Evolutionary conservation across 495 filamentous ascomycete species (phyloP).

Genomic region (Penicillium turbatum): DNA sequence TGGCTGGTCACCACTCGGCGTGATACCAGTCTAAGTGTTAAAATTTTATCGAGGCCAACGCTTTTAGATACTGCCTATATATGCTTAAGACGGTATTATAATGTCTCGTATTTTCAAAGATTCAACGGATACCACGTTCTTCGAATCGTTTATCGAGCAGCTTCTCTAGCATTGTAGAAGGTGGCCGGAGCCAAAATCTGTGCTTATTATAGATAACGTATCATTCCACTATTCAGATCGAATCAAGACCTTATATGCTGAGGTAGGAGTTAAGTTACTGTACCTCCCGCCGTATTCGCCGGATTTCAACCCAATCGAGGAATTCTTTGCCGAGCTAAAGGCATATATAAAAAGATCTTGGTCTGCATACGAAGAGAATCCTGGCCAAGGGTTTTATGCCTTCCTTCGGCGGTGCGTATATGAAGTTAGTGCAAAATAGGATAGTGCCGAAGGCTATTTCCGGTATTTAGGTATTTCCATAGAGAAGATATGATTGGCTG

Average conservation of each 20-base stretch:
- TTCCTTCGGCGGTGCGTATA: slow-evolving; percentile 25
- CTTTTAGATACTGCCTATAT: slow-evolving; percentile 38
- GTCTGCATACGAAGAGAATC: slow-evolving; percentile 23
- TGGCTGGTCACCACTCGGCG: slow-evolving; percentile 28
- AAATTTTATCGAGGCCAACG: slow-evolving; percentile 26
- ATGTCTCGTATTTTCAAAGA: slow-evolving; percentile 30
- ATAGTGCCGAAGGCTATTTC: slow-evolving; percentile 22
- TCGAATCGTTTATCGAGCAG: slow-evolving; percentile 38
- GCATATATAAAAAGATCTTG: slow-evolving; percentile 14
- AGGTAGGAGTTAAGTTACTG: slow-evolving; percentile 32
- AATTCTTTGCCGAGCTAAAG: slow-evolving; percentile 26
- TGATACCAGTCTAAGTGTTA: slow-evolving; percentile 28
- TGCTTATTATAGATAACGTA: slow-evolving; percentile 44
- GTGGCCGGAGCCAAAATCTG: slow-evolving; percentile 36
- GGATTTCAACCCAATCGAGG: slow-evolving; percentile 23
- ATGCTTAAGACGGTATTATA: slow-evolving; percentile 35
- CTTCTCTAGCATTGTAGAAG: slow-evolving; percentile 30
- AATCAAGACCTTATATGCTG: slow-evolving; percentile 28
- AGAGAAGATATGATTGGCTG: too few species aligned
- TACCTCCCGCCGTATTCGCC: slow-evolving; percentile 22
- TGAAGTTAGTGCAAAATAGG: slow-evolving; percentile 14
- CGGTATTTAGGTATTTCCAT: slow-evolving; percentile 9
- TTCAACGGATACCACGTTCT: slow-evolving; percentile 32
- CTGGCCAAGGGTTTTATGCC: slow-evolving; percentile 28
- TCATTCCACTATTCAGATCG: slow-evolving; percentile 33